phyloP scores from a whole-genome alignment of 495 filamentous ascomycete genomes.

The Cudoniella acicularis region DNA sequence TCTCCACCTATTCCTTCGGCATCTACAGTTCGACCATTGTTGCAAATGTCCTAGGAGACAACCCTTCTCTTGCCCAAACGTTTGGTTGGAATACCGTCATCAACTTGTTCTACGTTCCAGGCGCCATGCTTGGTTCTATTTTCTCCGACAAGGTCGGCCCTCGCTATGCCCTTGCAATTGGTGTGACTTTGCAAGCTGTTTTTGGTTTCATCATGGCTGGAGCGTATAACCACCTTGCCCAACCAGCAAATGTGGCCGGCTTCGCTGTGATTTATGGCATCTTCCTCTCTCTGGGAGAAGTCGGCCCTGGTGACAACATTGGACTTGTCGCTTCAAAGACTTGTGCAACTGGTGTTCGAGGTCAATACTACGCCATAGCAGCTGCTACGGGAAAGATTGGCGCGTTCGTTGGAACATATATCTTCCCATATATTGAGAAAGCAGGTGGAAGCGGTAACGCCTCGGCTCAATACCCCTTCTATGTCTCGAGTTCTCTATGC shows the following conservation, averaged over 20 bases:
- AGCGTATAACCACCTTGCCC: constrained; percentile 60
- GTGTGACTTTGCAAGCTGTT: constrained; percentile 65
- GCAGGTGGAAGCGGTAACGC: constrained; percentile 53
- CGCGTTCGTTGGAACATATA: constrained; percentile 84
- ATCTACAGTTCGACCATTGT: constrained; percentile 75
- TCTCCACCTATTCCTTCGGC: constrained; percentile 73
- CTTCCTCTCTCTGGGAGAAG: constrained; percentile 78
- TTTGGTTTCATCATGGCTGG: constrained; percentile 87
- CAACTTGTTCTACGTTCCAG: constrained; percentile 84
- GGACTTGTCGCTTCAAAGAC: constrained; percentile 84
- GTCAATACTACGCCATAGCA: constrained; percentile 88
- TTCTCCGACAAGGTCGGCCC: constrained; percentile 75
- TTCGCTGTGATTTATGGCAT: constrained; percentile 78
- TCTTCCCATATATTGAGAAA: constrained; percentile 68
- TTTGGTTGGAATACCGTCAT: constrained; percentile 86
- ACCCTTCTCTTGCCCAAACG: constrained; percentile 60
- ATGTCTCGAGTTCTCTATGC: constrained; percentile 61
- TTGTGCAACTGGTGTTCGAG: constrained; percentile 78
- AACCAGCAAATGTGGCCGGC: constrained; percentile 60
- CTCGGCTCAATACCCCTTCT: constrained; percentile 78
- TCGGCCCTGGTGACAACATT: constrained; percentile 90
- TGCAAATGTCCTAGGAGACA: constrained; percentile 53
- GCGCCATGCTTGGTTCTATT: constrained; percentile 70
- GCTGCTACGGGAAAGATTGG: constrained; percentile 84
- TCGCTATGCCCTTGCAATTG: constrained; percentile 61